Percentiles rank a stretch among this genome's conserved stretches.
Conservation (phyloP, 495 filamentous ascomycete genomes). For the Filosporella fistucella region DNA sequence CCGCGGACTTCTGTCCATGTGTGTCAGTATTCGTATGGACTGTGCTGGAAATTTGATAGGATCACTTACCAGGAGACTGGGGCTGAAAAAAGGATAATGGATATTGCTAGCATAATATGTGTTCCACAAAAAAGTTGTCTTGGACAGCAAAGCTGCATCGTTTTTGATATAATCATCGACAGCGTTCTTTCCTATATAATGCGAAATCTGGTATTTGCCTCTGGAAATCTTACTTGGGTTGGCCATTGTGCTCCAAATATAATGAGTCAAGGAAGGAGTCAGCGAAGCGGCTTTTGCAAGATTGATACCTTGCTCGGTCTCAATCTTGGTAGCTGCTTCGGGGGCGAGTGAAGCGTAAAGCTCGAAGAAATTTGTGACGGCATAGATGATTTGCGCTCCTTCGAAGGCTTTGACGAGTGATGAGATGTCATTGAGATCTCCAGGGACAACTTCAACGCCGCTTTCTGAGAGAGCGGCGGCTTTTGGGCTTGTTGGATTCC, state of each 20-base stretch:
- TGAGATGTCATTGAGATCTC: slow-evolving; percentile 20
- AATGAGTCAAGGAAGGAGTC: slow-evolving; percentile 37
- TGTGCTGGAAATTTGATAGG: background rate
- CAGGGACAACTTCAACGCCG: slow-evolving; percentile 31
- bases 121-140: slow-evolving; percentile 39
- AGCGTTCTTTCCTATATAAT: slow-evolving; percentile 35
- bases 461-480: slow-evolving; percentile 28
- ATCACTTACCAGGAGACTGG: slow-evolving; percentile 14
- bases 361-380: slow-evolving; percentile 26
- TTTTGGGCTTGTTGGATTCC: slow-evolving; percentile 30
- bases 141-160: slow-evolving; percentile 20
- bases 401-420: slow-evolving; percentile 15
- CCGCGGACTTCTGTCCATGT: slow-evolving; percentile 17
- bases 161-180: slow-evolving; percentile 34
- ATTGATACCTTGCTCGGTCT: slow-evolving; percentile 34
- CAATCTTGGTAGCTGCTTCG: slow-evolving; percentile 21
- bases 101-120: slow-evolving; percentile 30
- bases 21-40: slow-evolving; percentile 2
- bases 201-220: slow-evolving; percentile 30
- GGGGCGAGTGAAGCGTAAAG: slow-evolving; percentile 10
- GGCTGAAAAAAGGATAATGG: slow-evolving; percentile 29
- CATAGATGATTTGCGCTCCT: no score
- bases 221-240: slow-evolving; percentile 23
- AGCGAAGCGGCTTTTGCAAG: slow-evolving; percentile 35
- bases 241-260: slow-evolving; percentile 41